Evolutionary conservation across 2,329 filamentous ascomycete genomes (phyloP).

Genomic region (Proliferodiscus dingleyae): DNA sequence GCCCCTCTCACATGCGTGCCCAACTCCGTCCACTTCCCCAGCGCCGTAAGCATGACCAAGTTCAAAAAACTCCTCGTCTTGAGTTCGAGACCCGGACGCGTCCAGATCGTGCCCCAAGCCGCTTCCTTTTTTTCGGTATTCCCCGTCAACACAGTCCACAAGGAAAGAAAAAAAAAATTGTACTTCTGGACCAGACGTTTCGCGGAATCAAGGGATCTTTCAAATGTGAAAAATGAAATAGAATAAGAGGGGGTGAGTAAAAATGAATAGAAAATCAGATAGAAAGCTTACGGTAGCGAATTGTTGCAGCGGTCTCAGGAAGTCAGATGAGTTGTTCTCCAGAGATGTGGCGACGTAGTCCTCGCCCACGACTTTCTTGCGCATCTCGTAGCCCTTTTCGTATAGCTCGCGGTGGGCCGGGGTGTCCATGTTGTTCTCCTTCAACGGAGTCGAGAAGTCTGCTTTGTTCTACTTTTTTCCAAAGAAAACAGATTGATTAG

Average conservation of each 20-base stretch:
- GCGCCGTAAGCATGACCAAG: constrained; percentile 28
- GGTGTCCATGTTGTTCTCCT: constrained; percentile 28
- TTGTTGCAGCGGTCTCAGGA: constrained; percentile 26
- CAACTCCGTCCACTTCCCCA: constrained; percentile 28
- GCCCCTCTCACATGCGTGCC: constrained; percentile 30
- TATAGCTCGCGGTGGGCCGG: constrained; percentile 20
- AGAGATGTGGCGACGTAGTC: constrained; percentile 24
- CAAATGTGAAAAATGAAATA: too few relatives aligned
- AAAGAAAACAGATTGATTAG: not conserved
- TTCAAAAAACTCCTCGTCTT: constrained; percentile 27
- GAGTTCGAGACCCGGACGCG: constrained; percentile 24
- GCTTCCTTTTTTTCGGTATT: constrained; percentile 19
- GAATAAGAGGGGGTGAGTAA: not conserved
- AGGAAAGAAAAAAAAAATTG: too few relatives aligned
- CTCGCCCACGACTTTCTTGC: constrained; percentile 26
- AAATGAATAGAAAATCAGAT: not conserved
- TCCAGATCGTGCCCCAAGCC: constrained; percentile 31
- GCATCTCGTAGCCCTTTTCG: constrained; percentile 20
- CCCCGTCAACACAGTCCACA: not conserved
- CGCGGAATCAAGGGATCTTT: too few relatives aligned
- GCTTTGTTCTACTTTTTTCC: too few relatives aligned
- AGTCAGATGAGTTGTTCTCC: constrained; percentile 21
- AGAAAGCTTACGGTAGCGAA: constrained; percentile 26
- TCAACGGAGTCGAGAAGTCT: constrained; percentile 6
- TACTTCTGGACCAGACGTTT: too few relatives aligned